Base-by-base conservation (phyloP, 805 yeast genomes). In the Ogataea sp. region DNA sequence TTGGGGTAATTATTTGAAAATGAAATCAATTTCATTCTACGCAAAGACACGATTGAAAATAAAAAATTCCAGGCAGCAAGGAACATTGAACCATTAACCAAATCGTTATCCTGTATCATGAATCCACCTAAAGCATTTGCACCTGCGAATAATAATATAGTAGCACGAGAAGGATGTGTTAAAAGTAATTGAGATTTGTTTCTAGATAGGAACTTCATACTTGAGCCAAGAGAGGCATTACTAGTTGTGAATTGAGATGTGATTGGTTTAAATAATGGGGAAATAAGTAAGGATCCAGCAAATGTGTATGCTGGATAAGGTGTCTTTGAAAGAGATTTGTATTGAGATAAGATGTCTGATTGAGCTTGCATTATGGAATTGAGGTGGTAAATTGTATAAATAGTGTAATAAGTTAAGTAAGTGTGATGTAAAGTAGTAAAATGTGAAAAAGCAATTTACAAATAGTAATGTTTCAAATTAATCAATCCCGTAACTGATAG, bases 11-110 rank as follows among this genome's bases (percentile, higher is more conserved):
- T 53, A 29, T 78, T 76, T 36, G 75, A 68, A 40, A 75, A 62
- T 43, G 79, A 44, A 28, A 81, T 36, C 11, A 83, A 66, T 6
- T 76, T 70, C 30, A n/a, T n/a, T n/a, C n/a, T n/a, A n/a, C 68
- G 70, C 1, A 87, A 86, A 52, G 85, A 84, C 14, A 81, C 85
- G 11, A 88, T 55, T 42, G 81, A 53, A 51, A 85, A 89, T 42
- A 88, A 59, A 7, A 83, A 57, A 7, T 85, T 75, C 96, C 96
- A 89, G 2, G 93, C 94, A 50, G 75, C 67, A 6, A 73, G 65
- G 52, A 88, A 82, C 0, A 95, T 96, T 1, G 90, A 70, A 3
- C 95, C 96, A 59, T 83, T 79, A 34, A 72, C 70, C 17, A 76
- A 60, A 51, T 87, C 96, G 14, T 84, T 80, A 53, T 88, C 96